Base-by-base conservation (phyloP, 2,329 filamentous ascomycete species). In the Colletotrichum cuscutae region DNA sequence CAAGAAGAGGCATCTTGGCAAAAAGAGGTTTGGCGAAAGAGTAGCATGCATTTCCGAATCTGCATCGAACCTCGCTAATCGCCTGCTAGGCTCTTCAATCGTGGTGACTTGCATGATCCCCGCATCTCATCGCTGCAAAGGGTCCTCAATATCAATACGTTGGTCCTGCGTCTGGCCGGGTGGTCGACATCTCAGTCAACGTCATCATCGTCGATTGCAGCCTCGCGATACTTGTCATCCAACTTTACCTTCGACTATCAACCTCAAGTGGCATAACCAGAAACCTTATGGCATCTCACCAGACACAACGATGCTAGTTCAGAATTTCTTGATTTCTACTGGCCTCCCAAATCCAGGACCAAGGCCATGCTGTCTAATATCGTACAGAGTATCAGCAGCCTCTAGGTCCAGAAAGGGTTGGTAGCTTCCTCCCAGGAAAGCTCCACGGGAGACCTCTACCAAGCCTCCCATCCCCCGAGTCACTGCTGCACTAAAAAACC, bases 311-410 rank as follows among this genome's bases (percentile, higher is more conserved):
- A 35, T 57, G 59, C 59, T 68, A 53, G 6, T 42, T 63, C 49
- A 24, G 22, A 37, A 54, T 59, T 42, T 37, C 59, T 54, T 68
- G 28, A 67, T 46, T 61, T 66, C 15, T 59, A 53, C 42, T 57
- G 19, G 53, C 22, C 49, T 63, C 53, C 69, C 12, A 53, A 67
- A 54, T 26, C 52, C 65, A 49, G 59, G 22, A 28, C 22, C 37
- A 53, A 37, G 56, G 19, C 19, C 42, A 54, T 59, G 26, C 42
- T 59, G 30, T 72, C 65, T 68, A 68, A 42, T 68, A 68, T 72
- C 53, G 58, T 72, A 72, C 69, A 32, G 65, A 46, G 64, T 24
- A 54, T 56, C 30, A 62, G 56, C 53, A 52, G 37, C 26, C 28
- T 35, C 13, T 12, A 32, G 30, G 58, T 37, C 26, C 53, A 24